Percentiles rank a stretch among this genome's conserved stretches.
phyloP scores from a whole-genome alignment of 2,329 filamentous ascomycete species.

The Fonsecaea erecta region DNA sequence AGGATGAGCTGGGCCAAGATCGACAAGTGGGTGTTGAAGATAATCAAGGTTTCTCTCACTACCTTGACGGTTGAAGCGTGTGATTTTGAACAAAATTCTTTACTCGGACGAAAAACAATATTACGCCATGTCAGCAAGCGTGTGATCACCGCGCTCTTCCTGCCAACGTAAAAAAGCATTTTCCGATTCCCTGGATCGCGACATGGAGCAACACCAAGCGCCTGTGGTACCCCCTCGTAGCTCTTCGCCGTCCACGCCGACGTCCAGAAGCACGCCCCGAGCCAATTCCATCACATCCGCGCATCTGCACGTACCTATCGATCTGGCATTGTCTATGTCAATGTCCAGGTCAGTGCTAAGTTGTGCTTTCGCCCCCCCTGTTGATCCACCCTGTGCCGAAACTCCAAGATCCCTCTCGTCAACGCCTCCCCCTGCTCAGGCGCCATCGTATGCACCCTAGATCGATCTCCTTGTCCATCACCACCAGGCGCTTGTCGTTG shows the following conservation, averaged over 20 bases:
- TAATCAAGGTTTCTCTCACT: slow-evolving; percentile 52
- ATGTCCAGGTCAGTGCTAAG: too few relatives aligned
- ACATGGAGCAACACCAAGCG: slow-evolving; percentile 40
- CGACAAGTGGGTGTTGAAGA: slow-evolving; percentile 38
- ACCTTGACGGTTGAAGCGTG: slow-evolving; percentile 62
- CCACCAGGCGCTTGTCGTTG: too few relatives aligned
- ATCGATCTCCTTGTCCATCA: slow-evolving; percentile 17
- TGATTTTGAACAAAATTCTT: slow-evolving; percentile 53
- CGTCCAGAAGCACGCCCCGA: slow-evolving; percentile 51
- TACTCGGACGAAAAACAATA: slow-evolving; percentile 51
- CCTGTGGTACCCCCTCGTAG: slow-evolving; percentile 48
- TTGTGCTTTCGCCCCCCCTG: background rate
- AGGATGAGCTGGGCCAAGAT: slow-evolving; percentile 8
- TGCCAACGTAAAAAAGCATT: slow-evolving; percentile 45
- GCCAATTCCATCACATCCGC: slow-evolving; percentile 52
- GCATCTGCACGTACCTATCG: slow-evolving; percentile 44
- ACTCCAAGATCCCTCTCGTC: slow-evolving; percentile 11
- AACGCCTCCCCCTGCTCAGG: slow-evolving; percentile 16
- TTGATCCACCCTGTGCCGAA: slow-evolving; percentile 2
- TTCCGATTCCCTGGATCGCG: slow-evolving; percentile 47
- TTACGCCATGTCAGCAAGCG: slow-evolving; percentile 61
- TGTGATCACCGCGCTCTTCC: slow-evolving; percentile 52
- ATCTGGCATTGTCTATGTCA: too few relatives aligned
- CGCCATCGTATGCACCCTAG: slow-evolving; percentile 23
- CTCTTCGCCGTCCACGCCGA: slow-evolving; percentile 54